Conservation (phyloP, 129 eudicot species). For the Arctium lappa region DNA sequence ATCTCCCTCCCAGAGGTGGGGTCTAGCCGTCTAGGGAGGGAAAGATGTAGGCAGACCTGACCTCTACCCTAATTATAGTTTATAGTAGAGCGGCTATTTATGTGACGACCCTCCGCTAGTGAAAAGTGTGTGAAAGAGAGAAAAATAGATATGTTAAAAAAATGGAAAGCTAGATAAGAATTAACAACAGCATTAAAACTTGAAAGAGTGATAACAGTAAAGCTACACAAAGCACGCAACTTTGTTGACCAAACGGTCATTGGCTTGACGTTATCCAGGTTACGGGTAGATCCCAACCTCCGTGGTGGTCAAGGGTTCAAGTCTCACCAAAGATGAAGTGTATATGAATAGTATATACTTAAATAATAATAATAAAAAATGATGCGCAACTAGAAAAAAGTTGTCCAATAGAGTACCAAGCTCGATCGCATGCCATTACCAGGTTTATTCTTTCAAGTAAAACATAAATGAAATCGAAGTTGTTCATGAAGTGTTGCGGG, state of each 20-base stretch:
- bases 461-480: too few species aligned
- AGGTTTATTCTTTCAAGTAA: too few species aligned
- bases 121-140: background rate
- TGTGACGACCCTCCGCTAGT: background rate
- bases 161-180: background rate
- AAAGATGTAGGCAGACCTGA: background rate
- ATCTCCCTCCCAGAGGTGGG: background rate
- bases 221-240: conserved; percentile 11
- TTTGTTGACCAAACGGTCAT: background rate
- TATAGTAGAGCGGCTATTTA: too few species aligned
- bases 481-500: too few species aligned
- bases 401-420: too few species aligned
- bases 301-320: too few species aligned
- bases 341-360: too few species aligned
- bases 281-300: background rate
- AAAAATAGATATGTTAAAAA: too few species aligned
- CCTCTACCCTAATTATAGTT: background rate
- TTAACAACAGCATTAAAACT: background rate
- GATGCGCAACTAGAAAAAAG: too few species aligned
- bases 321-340: too few species aligned
- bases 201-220: background rate
- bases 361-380: too few species aligned
- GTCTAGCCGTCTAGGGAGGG: background rate
- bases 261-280: background rate
- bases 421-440: too few species aligned